A percentile compares a stretch with the other conserved stretches of the same genome.
Evolutionary conservation across 208 protist genomes (phyloP).

Genomic region (Leishmania mexicana): DNA sequence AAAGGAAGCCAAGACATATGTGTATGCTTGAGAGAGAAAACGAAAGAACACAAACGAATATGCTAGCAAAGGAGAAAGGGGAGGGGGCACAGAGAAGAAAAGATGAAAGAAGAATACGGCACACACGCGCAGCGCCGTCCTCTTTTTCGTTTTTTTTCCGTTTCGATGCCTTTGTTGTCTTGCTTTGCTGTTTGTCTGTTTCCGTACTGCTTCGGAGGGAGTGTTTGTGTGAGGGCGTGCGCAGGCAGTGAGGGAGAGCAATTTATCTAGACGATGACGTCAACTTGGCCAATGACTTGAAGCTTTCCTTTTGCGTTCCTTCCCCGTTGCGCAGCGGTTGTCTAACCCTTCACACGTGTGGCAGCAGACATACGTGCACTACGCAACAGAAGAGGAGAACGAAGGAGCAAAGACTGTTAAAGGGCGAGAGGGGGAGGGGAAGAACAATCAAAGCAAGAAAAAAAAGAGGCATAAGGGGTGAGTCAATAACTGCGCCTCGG

Average conservation of each 20-base stretch:
- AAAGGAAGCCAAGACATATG: background rate
- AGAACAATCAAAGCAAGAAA: constrained; percentile 8
- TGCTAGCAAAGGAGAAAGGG: background rate
- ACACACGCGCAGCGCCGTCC: background rate
- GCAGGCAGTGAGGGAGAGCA: background rate
- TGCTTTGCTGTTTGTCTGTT: background rate
- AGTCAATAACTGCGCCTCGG: constrained; percentile 1
- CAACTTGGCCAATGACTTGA: background rate
- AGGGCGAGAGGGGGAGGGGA: background rate
- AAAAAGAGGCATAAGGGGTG: constrained; percentile 6
- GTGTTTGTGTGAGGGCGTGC: background rate
- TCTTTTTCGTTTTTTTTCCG: background rate
- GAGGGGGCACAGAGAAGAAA: background rate
- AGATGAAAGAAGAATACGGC: background rate
- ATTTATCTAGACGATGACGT: background rate
- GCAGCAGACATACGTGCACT: background rate
- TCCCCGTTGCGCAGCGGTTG: background rate
- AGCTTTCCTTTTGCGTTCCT: background rate
- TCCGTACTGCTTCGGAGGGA: background rate
- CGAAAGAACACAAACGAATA: background rate
- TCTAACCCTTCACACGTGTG: background rate
- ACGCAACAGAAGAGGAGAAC: background rate
- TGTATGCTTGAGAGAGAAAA: background rate
- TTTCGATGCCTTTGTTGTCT: background rate
- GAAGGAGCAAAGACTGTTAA: background rate